These are phyloP conservation scores for Tetraselmis chui DNA, from an alignment of 139 green algal species.

Conservation along the genomic window DNA sequence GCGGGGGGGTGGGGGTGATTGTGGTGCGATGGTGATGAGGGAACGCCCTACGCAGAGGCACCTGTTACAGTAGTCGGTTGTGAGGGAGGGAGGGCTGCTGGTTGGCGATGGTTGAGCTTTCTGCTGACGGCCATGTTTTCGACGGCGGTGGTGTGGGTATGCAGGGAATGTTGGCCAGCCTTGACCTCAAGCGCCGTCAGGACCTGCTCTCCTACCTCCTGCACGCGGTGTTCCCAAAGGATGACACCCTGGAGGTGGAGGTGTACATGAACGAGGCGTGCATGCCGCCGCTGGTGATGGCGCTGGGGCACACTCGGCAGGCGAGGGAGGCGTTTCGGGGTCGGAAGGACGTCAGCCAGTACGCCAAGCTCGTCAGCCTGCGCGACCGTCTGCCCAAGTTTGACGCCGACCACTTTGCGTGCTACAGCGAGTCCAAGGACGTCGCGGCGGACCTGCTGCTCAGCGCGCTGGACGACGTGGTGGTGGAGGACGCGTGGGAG, in stretches of 20 bases:
- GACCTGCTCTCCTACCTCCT: conserved; percentile 23
- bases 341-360: background rate
- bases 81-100: too few species aligned
- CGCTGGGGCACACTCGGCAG: conserved; percentile 8
- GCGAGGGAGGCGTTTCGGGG: background rate
- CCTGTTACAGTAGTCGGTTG: too few species aligned
- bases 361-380: background rate
- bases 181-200: conserved; percentile 28
- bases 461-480: background rate
- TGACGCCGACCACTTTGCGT: background rate
- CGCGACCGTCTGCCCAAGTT: background rate
- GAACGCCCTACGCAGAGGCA: too few species aligned
- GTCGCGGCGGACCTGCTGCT: background rate
- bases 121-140: too few species aligned
- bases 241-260: conserved; percentile 16
- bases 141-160: too few species aligned
- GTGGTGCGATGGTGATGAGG: too few species aligned
- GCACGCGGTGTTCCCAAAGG: conserved; percentile 9
- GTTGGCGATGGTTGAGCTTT: too few species aligned
- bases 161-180: conserved; percentile 28
- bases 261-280: conserved; percentile 30
- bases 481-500: background rate
- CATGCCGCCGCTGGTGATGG: conserved; percentile 38
- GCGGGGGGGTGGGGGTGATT: too few species aligned
- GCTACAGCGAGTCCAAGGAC: background rate